Evolutionary conservation across 2,329 filamentous ascomycete genomes (phyloP).

Genomic region (Fusarium lyarnte): DNA sequence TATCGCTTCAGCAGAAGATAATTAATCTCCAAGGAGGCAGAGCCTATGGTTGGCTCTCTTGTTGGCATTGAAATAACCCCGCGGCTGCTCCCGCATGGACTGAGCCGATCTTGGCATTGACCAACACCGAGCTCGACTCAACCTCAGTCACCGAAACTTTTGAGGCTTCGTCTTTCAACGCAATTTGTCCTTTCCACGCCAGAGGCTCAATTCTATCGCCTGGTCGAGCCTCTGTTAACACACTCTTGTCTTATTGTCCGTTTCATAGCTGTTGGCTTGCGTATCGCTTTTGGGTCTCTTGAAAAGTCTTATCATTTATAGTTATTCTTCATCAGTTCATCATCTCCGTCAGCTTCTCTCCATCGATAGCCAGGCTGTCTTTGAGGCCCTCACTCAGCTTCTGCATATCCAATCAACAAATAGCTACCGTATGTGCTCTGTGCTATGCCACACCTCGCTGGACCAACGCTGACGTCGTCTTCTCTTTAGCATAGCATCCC

Average conservation of each 20-base stretch:
- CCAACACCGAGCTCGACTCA: background rate
- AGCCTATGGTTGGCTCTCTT: background rate
- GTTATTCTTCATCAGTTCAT: background rate
- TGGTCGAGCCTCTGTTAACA: background rate
- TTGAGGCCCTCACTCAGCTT: constrained; percentile 2
- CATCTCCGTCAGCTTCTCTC: background rate
- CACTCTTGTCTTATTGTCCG: background rate
- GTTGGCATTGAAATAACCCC: constrained; percentile 6
- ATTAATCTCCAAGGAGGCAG: background rate
- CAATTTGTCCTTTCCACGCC: background rate
- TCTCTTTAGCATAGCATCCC: constrained; percentile 6
- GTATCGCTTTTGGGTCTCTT: background rate
- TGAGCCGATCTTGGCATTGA: constrained; percentile 30
- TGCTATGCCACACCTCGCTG: constrained; percentile 18
- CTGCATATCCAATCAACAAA: background rate
- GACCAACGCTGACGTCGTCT: constrained; percentile 25
- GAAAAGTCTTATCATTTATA: constrained; percentile 8
- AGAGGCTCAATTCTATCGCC: background rate
- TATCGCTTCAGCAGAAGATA: background rate
- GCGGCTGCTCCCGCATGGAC: constrained; percentile 36
- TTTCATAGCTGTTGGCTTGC: background rate
- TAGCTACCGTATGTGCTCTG: constrained; percentile 17
- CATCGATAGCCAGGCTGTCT: constrained; percentile 1
- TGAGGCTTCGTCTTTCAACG: constrained; percentile 14
- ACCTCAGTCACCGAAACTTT: constrained; percentile 26